Base-by-base conservation (phyloP, 2,329 filamentous ascomycete genomes). In the Chalaropsis thielavioides region DNA sequence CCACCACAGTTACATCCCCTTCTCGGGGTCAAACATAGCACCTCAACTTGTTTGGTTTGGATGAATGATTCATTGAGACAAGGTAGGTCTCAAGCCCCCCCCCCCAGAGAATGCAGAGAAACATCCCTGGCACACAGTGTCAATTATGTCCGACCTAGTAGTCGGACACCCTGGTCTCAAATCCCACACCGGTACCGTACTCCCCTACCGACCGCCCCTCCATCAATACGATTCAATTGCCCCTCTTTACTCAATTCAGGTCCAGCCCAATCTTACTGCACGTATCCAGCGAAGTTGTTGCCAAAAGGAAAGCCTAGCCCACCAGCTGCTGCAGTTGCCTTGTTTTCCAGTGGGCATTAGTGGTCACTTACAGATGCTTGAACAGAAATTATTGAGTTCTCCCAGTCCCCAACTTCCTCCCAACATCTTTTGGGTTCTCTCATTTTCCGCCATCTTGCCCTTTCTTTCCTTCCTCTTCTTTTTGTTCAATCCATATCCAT, bases 341-440 rank as follows among this genome's bases (percentile, higher is more conserved):
- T 38, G 27, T 38, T 58, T 38, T 35, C 27, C 54, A 58, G 54
- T 58, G 24, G 35, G 58, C 43, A 38, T 17, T 43, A 43, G n/a
- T n/a, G 64, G 24, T 62, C 35, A 41, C 60, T n/a, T 65, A 59
- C 17, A 40, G 22, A 56, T 17, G 43, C 49, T 22, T 56, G 35
- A 38, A 38, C 35, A 38, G 41, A 64, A 65, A 61, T 40, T 41
- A 61, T 65, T 61, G 63, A 61, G 19, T 19, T 59, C 58, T 49
- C 58, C 7, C 41, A 27, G 22, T 51, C 63, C 56, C 63, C 35
- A 49, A 60, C 27, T 61, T 38, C 63, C 56, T 64, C 44, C 54
- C 51, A 51, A 61, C 63, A 64, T 64, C 63, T 38, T 61, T 64
- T 60, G 31, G 11, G 10, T 64, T 38, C 54, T 60, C 58, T 40